Conservation (phyloP, 345 rosid genomes). For the Linum trigynum region DNA sequence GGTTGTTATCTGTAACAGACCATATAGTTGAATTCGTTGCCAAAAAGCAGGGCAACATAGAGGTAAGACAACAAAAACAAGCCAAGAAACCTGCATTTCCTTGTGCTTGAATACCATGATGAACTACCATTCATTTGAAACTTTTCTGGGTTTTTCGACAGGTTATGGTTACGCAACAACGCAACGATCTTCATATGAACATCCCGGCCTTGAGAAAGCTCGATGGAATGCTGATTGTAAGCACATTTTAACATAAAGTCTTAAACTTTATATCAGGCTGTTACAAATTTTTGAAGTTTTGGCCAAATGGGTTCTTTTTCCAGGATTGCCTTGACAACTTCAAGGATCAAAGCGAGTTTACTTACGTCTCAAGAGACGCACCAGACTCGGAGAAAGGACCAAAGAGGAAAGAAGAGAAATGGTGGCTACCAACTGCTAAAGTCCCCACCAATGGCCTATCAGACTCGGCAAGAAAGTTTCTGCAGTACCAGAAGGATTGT, state of each 20-base stretch:
- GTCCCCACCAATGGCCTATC: slow-evolving; percentile 73
- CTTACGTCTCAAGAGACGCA: slow-evolving; percentile 53
- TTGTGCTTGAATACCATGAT: not conserved
- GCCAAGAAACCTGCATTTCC: not conserved
- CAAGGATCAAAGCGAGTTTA: slow-evolving; percentile 60
- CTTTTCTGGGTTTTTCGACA: slow-evolving; percentile 14
- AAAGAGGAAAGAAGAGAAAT: slow-evolving; percentile 55
- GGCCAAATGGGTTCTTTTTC: not conserved
- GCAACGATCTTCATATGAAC: slow-evolving; percentile 80
- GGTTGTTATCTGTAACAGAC: slow-evolving; percentile 34
- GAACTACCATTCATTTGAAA: not conserved
- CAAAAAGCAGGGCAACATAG: slow-evolving; percentile 30
- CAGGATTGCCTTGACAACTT: slow-evolving; percentile 81
- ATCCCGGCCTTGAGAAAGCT: slow-evolving; percentile 89
- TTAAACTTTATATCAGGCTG: not conserved
- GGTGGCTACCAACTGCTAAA: slow-evolving; percentile 84
- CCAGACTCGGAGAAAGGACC: slow-evolving; percentile 46
- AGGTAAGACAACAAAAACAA: slow-evolving; percentile 11
- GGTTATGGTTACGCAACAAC: slow-evolving; percentile 79
- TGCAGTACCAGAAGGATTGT: slow-evolving; percentile 72
- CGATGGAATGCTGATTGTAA: slow-evolving; percentile 90
- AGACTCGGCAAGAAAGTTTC: slow-evolving; percentile 51
- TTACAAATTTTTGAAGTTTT: not conserved
- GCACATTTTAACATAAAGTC: slow-evolving; percentile 8
- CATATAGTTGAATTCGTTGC: slow-evolving; percentile 38